These are phyloP conservation scores for Malus asiatica DNA, from an alignment of 306 rosid genomes.

Conservation along the genomic window DNA sequence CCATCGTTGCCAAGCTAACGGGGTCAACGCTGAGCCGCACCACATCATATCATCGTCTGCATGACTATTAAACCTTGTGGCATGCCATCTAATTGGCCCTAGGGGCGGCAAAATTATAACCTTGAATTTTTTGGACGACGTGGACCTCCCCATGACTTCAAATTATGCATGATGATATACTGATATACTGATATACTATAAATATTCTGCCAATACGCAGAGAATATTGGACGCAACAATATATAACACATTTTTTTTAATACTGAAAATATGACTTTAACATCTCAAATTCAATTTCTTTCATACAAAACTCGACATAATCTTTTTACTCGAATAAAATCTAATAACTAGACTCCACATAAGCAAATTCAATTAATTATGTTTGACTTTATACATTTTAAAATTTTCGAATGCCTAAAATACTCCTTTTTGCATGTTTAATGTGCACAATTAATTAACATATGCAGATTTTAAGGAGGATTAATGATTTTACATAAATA, in stretches of 20 bases:
- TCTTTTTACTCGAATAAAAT: too few relatives aligned
- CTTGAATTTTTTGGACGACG: not conserved
- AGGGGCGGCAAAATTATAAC: not conserved
- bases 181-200: not conserved
- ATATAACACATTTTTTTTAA: not conserved
- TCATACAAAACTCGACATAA: too few relatives aligned
- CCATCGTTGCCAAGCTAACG: not conserved
- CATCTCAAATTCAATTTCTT: too few relatives aligned
- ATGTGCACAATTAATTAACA: too few relatives aligned
- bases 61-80: not conserved
- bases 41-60: not conserved
- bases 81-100: not conserved
- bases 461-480: too few relatives aligned
- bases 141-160: not conserved
- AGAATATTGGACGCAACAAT: not conserved
- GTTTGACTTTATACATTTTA: too few relatives aligned
- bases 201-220: not conserved
- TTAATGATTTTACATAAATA: too few relatives aligned
- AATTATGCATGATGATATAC: not conserved
- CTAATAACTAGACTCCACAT: too few relatives aligned
- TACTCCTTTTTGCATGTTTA: too few relatives aligned
- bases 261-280: too few relatives aligned
- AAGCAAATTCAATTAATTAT: too few relatives aligned
- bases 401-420: too few relatives aligned
- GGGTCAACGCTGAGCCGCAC: not conserved